These are phyloP conservation scores for Lentinula raphanica DNA, from an alignment of 768 basidiomycete species.

Conservation along the genomic window DNA sequence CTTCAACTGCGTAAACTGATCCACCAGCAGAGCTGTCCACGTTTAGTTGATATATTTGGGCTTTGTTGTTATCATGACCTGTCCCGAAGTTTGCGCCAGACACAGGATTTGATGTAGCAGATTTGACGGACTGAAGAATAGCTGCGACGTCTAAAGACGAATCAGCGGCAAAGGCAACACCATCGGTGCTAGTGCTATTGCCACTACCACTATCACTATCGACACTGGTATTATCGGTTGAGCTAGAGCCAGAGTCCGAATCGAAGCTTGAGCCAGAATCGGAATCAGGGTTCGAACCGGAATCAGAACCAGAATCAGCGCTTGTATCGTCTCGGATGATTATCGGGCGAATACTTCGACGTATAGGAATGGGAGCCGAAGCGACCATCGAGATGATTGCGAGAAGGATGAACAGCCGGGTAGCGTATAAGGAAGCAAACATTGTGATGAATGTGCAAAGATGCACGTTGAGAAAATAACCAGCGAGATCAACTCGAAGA, in stretches of 20 bases:
- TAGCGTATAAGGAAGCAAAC: background rate
- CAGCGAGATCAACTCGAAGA: conserved; percentile 4
- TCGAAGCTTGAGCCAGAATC: background rate
- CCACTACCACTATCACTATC: background rate
- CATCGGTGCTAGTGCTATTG: background rate
- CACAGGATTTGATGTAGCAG: conserved; percentile 7
- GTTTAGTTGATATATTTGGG: conserved; percentile 17
- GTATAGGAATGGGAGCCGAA: background rate
- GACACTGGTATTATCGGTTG: background rate
- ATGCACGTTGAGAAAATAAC: background rate
- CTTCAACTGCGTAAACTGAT: conserved; percentile 18
- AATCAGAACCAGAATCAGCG: background rate
- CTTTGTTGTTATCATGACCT: conserved; percentile 3
- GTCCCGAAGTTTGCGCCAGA: conserved; percentile 10
- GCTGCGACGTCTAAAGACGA: conserved; percentile 1
- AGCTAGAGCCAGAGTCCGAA: too few relatives aligned
- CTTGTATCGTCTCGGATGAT: background rate
- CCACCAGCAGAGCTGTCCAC: conserved; percentile 9
- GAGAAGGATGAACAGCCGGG: background rate
- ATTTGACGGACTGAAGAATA: conserved; percentile 16
- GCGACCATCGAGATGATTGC: background rate
- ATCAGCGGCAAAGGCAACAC: background rate
- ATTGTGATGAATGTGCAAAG: background rate
- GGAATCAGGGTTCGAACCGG: background rate
- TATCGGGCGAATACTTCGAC: background rate